Evolutionary conservation across 2,329 filamentous ascomycete species (phyloP).

Genomic region (Arthrobotrys conoides): DNA sequence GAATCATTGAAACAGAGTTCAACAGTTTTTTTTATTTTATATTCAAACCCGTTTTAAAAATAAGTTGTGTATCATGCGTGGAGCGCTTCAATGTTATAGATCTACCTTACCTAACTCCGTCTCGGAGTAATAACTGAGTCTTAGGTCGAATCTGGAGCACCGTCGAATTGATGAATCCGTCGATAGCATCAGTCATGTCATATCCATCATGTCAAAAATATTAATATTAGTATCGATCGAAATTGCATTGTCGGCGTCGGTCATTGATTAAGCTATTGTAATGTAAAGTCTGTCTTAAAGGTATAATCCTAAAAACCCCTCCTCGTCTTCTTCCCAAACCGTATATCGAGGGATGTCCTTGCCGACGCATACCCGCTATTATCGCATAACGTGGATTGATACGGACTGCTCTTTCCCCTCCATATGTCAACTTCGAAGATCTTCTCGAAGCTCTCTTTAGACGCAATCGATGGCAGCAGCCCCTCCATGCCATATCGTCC

Average conservation of each 20-base stretch:
- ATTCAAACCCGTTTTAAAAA: conserved; percentile 25
- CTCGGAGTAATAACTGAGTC: conserved; percentile 2
- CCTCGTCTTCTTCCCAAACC: no score
- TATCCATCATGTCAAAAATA: conserved; percentile 2
- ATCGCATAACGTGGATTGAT: conserved; percentile 42
- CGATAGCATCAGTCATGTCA: conserved; percentile 19
- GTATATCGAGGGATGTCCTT: conserved; percentile 47
- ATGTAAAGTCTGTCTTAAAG: conserved; percentile 38
- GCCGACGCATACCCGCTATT: conserved; percentile 34
- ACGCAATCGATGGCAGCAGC: conserved; percentile 20
- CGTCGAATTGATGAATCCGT: conserved; percentile 7
- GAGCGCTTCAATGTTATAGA: conserved; percentile 1
- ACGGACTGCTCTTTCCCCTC: conserved; percentile 15
- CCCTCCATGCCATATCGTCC: conserved; percentile 17
- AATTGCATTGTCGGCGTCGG: conserved; percentile 3
- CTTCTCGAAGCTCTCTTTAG: conserved; percentile 48
- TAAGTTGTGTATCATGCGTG: not conserved
- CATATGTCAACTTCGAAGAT: conserved; percentile 35
- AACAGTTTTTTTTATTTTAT: no score
- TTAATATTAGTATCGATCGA: no score
- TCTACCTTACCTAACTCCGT: not conserved
- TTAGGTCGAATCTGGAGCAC: not conserved
- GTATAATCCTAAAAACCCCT: conserved; percentile 54
- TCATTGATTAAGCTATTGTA: not conserved
- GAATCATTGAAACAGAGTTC: conserved; percentile 10